phyloP scores from a whole-genome alignment of 2,329 filamentous ascomycete genomes.

The Ceratocystis destructans region DNA sequence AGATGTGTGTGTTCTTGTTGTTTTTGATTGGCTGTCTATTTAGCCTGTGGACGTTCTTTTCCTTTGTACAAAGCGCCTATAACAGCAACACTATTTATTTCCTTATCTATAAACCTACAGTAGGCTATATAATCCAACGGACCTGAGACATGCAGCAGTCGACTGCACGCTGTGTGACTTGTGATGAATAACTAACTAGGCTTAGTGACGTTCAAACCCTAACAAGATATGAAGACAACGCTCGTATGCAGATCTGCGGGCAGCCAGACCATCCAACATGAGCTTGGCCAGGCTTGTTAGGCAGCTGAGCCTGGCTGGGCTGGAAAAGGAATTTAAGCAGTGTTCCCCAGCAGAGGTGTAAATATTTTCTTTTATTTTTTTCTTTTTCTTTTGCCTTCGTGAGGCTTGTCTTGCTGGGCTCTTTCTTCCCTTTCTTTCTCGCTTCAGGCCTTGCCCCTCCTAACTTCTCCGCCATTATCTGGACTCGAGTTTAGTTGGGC shows the following conservation, averaged over 20 bases:
- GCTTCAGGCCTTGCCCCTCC: not conserved
- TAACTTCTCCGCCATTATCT: not conserved
- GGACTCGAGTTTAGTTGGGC: too few species aligned
- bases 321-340: too few species aligned
- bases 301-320: not conserved
- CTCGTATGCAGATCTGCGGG: conserved; percentile 3
- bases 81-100: too few species aligned
- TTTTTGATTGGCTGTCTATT: too few species aligned
- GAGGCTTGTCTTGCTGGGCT: not conserved
- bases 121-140: not conserved
- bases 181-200: not conserved
- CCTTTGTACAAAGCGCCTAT: not conserved
- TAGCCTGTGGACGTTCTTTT: not conserved
- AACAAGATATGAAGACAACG: not conserved
- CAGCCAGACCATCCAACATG: not conserved
- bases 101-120: too few species aligned
- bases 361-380: not conserved
- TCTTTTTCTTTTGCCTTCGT: not conserved
- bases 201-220: not conserved
- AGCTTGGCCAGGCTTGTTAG: not conserved
- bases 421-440: conserved; percentile 6
- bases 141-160: not conserved
- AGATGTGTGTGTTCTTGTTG: too few species aligned
- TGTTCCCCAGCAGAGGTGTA: not conserved
- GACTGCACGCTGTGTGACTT: not conserved